These are phyloP conservation scores for Saitozyma sp. DNA, from an alignment of 768 basidiomycete genomes.

Conservation along the genomic window DNA sequence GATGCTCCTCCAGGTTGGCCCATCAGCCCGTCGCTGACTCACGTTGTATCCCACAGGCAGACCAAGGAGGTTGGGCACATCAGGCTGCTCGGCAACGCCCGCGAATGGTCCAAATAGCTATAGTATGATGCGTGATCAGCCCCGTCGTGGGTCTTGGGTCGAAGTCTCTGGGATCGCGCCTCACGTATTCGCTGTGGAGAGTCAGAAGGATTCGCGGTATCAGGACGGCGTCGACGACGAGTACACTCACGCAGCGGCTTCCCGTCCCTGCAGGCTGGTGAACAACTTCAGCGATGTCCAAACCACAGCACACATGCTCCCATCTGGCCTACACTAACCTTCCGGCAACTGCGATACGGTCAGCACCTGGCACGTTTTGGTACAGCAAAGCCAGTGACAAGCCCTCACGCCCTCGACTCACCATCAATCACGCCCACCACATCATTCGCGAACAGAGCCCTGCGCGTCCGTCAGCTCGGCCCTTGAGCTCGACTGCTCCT, in stretches of 20 bases:
- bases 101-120: conserved; percentile 36
- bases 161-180: background rate
- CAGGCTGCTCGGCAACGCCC: conserved; percentile 14
- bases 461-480: background rate
- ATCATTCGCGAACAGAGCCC: conserved; percentile 32
- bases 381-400: too few relatives aligned
- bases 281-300: background rate
- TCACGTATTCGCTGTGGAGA: conserved; percentile 10
- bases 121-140: background rate
- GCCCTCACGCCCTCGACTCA: conserved; percentile 12
- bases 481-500: background rate
- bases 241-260: conserved; percentile 20
- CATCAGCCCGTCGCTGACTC: background rate
- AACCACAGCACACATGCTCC: too few relatives aligned
- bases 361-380: background rate
- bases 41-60: conserved; percentile 29
- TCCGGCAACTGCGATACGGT: conserved; percentile 9
- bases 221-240: too few relatives aligned
- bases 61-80: conserved; percentile 25
- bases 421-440: conserved; percentile 27
- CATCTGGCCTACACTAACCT: conserved; percentile 7
- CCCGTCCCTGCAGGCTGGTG: conserved; percentile 11
- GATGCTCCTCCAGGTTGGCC: too few relatives aligned
- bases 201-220: too few relatives aligned
- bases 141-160: background rate